Base-by-base conservation (phyloP, 2,329 filamentous ascomycete species). In the Eutypa lata region DNA sequence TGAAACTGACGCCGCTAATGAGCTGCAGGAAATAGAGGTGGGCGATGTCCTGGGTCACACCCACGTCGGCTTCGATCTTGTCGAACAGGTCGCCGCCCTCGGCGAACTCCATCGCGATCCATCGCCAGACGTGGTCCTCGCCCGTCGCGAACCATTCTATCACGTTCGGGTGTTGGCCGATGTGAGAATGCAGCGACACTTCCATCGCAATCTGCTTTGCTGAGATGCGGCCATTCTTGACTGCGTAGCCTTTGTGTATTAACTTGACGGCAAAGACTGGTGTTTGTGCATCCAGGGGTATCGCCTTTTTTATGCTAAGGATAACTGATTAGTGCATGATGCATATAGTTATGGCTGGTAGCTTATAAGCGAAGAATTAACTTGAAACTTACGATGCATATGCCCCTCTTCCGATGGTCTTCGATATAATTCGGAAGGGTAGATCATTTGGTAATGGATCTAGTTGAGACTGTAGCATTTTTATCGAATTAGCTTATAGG, bases 81-180 rank as follows among this genome's bases (percentile, higher is more conserved):
- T 99, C 94, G 71, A 99, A 99, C 7, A 99, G 79, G 68, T 99
- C 94, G 11, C 94, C 94, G 42, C 94, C 94, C 63, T 95, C 90
- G 45, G 94, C 94, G 61, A 90, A 88, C 72, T 99, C 94, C 91
- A 99, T 97, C 38, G 92, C 93, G 62, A 99, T 96, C 94, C 94
- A 99, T 62, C 89, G 84, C 93, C 94, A 99, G 18, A 87, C 75
- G 0, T 79, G 66, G 68, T 99, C 92, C 70, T 97, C 90, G 51
- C 91, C 93, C 2, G 87, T 89, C 42, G 88, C 87, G 63, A 95
- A 91, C 81, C 91, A 97, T 67, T 91, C 88, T 64, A 99, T 97
- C 59, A 99, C 88, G 71, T 99, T 96, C 50, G 87, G 84, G 68
- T 99, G 95, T 60, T 90, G 87, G 47, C 90, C 90, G 51, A 97